phyloP scores from a whole-genome alignment of 2,329 filamentous ascomycete species.

The Cladosporium phlei region DNA sequence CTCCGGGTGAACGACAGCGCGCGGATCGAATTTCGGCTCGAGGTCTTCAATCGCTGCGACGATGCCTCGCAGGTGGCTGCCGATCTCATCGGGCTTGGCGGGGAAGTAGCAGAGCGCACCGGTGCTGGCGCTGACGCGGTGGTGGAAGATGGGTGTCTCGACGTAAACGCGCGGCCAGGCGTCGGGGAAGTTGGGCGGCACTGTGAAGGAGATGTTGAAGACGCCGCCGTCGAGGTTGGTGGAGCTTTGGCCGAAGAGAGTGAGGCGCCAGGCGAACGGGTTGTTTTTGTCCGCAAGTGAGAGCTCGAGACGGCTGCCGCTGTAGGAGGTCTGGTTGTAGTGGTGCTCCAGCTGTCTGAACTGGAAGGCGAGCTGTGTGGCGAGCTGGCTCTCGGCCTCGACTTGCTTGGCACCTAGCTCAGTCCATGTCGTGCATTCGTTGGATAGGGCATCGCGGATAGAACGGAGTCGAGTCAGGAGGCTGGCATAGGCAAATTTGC shows the following conservation, averaged over 20 bases:
- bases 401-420: slow-evolving; percentile 60
- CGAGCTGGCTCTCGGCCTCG: slow-evolving; percentile 65
- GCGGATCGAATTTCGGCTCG: slow-evolving; percentile 80
- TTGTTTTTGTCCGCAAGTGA: slow-evolving; percentile 68
- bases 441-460: slow-evolving; percentile 66
- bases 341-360: slow-evolving; percentile 75
- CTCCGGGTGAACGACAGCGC: slow-evolving; percentile 80
- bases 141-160: slow-evolving; percentile 79
- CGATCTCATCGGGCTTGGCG: slow-evolving; percentile 67
- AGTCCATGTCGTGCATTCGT: slow-evolving; percentile 69
- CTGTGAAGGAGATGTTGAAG: slow-evolving; percentile 71
- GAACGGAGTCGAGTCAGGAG: slow-evolving; percentile 64
- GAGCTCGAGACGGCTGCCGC: slow-evolving; percentile 68
- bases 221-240: slow-evolving; percentile 89
- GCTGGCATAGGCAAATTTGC: slow-evolving; percentile 73
- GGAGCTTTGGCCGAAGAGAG: slow-evolving; percentile 87
- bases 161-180: slow-evolving; percentile 82
- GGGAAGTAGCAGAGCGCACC: slow-evolving; percentile 81
- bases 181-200: slow-evolving; percentile 81
- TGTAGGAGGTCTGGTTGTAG: slow-evolving; percentile 58
- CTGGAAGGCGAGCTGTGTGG: slow-evolving; percentile 76
- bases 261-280: slow-evolving; percentile 83
- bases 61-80: slow-evolving; percentile 77
- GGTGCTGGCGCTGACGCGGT: slow-evolving; percentile 68
- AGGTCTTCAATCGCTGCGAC: slow-evolving; percentile 82